phyloP scores from a whole-genome alignment of 2,329 filamentous ascomycete species.

The Neobulgaria alba region DNA sequence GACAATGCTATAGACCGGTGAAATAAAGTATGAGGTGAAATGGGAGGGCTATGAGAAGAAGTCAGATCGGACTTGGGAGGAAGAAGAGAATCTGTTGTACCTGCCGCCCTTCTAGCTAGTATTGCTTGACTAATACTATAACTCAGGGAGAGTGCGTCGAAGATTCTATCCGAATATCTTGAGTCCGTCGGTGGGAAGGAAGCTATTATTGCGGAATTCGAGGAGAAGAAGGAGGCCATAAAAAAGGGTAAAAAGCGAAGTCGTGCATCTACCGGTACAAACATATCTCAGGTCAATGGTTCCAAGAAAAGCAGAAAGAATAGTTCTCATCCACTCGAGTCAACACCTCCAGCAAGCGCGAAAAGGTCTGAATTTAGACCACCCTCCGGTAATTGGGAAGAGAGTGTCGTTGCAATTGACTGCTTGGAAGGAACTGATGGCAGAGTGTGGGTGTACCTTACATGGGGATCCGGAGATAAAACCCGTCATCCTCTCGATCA shows the following conservation, averaged over 20 bases:
- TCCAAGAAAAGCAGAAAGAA: constrained; percentile 23
- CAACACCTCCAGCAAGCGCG: constrained; percentile 39
- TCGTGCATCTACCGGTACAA: constrained; percentile 35
- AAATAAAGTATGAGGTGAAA: constrained; percentile 60
- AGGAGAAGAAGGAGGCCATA: constrained; percentile 34
- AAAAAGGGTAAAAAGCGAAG: constrained; percentile 52
- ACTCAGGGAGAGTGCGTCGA: constrained; percentile 45
- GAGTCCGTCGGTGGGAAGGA: constrained; percentile 54
- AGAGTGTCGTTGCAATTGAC: constrained; percentile 61
- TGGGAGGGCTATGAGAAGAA: constrained; percentile 72
- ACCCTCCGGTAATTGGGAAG: constrained; percentile 69
- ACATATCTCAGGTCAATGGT: constrained; percentile 18
- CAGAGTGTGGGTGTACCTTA: constrained; percentile 57
- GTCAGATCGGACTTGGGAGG: constrained; percentile 69
- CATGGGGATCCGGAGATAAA: constrained; percentile 67
- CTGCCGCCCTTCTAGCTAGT: neutral
- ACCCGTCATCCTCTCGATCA: constrained; percentile 62
- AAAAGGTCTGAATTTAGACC: constrained; percentile 47
- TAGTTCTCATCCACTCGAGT: constrained; percentile 36
- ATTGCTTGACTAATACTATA: constrained; percentile 6
- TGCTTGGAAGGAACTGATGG: constrained; percentile 60
- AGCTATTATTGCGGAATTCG: constrained; percentile 39
- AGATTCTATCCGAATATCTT: constrained; percentile 59
- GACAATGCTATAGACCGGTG: constrained; percentile 28
- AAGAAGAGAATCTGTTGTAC: constrained; percentile 59